Conservation (phyloP, 1,284 basidiomycete genomes). For the Coniferiporia sulphurascens region DNA sequence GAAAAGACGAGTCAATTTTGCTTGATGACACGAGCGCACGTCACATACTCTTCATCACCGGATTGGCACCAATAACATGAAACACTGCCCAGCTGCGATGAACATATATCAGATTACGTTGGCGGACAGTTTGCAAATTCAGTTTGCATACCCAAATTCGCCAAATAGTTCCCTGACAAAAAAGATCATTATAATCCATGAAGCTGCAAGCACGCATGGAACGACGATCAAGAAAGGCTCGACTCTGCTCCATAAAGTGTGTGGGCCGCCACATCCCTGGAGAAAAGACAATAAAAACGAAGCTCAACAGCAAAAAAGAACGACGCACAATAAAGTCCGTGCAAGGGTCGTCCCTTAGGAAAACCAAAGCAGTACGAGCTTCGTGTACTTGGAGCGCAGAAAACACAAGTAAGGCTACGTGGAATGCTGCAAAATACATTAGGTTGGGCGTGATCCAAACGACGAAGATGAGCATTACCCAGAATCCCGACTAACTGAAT, state of each 20-base stretch:
- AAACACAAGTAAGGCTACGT: conserved; percentile 65
- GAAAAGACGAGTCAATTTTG: background rate
- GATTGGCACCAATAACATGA: conserved; percentile 78
- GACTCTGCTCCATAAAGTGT: conserved; percentile 40
- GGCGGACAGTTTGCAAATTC: background rate
- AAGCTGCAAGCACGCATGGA: conserved; percentile 34
- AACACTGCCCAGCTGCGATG: conserved; percentile 75
- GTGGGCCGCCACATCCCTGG: conserved; percentile 32
- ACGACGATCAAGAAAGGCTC: conserved; percentile 38
- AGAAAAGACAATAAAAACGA: background rate
- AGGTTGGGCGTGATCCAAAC: background rate
- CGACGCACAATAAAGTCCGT: conserved; percentile 22
- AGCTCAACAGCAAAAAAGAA: conserved; percentile 1
- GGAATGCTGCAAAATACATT: conserved; percentile 50
- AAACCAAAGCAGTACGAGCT: conserved; percentile 54
- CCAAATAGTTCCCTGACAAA: conserved; percentile 37
- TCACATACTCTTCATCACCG: conserved; percentile 68
- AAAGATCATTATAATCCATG: conserved; percentile 35
- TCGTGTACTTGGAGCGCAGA: conserved; percentile 72
- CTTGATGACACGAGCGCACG: background rate
- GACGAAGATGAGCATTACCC: conserved; percentile 26
- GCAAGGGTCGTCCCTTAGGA: conserved; percentile 20
- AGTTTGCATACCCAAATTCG: conserved; percentile 49
- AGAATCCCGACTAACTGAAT: conserved; percentile 74
- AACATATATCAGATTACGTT: conserved; percentile 10